A percentile compares a stretch with the other conserved stretches of the same genome.
These are phyloP conservation scores for Cephalotrichum gorgonifer DNA, from an alignment of 2,329 filamentous ascomycete genomes.

Conservation along the genomic window DNA sequence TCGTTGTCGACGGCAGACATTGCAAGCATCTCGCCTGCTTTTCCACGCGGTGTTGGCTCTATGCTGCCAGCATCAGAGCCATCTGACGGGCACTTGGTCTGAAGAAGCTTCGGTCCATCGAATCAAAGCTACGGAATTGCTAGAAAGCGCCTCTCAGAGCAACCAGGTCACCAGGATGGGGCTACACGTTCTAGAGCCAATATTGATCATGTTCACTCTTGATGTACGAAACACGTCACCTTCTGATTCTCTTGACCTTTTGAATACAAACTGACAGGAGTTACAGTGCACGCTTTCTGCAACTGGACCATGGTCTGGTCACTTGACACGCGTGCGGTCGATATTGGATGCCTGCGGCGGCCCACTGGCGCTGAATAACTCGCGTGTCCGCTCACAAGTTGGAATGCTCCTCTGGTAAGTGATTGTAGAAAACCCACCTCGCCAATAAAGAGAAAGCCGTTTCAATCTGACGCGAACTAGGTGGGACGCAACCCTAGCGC, in stretches of 20 bases:
- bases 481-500: slow-evolving; percentile 2
- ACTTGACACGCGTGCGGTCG: slow-evolving; percentile 3
- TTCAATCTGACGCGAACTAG: slow-evolving; percentile 1
- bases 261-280: not conserved
- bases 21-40: not conserved
- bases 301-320: slow-evolving; percentile 6
- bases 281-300: slow-evolving; percentile 2
- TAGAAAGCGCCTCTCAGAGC: not conserved
- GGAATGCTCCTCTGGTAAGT: slow-evolving; percentile 9
- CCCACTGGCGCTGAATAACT: slow-evolving; percentile 2
- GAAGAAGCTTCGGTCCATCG: not conserved
- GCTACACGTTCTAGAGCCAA: not conserved
- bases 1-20: not conserved
- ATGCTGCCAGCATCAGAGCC: not conserved
- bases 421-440: not conserved
- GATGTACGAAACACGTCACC: not conserved
- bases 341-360: slow-evolving; percentile 4
- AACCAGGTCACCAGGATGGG: not conserved
- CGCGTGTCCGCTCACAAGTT: slow-evolving; percentile 5
- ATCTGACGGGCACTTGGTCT: not conserved
- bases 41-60: not conserved
- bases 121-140: not conserved
- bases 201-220: not conserved
- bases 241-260: not conserved
- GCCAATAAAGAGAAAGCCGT: not conserved